phyloP scores from a whole-genome alignment of 306 rosid species.

The cucumber (Cucumis sativus) region DNA sequence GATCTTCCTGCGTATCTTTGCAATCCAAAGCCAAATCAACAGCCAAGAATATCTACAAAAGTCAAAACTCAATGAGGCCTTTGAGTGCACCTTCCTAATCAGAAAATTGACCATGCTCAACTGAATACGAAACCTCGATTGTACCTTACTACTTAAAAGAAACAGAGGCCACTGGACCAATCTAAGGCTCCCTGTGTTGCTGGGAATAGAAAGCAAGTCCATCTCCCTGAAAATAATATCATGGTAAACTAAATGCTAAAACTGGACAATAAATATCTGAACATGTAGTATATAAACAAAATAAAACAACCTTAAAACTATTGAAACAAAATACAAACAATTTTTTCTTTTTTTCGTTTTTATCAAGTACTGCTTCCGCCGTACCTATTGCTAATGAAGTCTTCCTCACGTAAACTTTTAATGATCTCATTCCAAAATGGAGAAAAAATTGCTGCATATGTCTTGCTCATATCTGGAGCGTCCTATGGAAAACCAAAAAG shows the following conservation, averaged over 20 bases:
- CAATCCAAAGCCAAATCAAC: conserved; percentile 92
- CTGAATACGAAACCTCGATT: neutral
- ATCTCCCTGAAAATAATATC: conserved; percentile 54
- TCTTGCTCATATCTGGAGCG: conserved; percentile 58
- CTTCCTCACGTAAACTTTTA: conserved; percentile 90
- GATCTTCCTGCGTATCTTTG: conserved; percentile 71
- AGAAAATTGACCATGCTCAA: neutral
- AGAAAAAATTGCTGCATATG: conserved; percentile 68
- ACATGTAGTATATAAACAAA: neutral
- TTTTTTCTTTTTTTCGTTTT: neutral
- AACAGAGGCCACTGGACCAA: conserved; percentile 98
- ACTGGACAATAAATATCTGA: neutral
- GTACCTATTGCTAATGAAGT: conserved; percentile 81
- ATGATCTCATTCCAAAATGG: conserved; percentile 98
- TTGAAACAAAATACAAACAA: neutral
- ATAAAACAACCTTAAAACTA: neutral
- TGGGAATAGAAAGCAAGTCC: conserved; percentile 84
- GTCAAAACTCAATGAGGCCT: conserved; percentile 1
- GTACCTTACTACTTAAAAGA: conserved; percentile 94
- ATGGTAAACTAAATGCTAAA: conserved; percentile 1
- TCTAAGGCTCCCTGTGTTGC: conserved; percentile 79
- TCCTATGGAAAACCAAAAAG: conserved; percentile 31
- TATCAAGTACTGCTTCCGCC: conserved; percentile 9
- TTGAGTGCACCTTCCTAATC: neutral
- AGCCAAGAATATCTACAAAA: conserved; percentile 70